These are phyloP conservation scores for Daucus carota DNA, from an alignment of 129 eudicot genomes.

Conservation along the genomic window DH1_v3.0 NC_030383.2:6602501-6603000, in stretches of 20 bases:
- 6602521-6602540: neutral
- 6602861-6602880: conserved; percentile 53
- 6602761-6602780: conserved; percentile 45
- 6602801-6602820: conserved; percentile 49
- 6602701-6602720: neutral
- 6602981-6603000: neutral
- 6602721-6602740: conserved; percentile 46
- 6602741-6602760: conserved; percentile 68
- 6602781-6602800: conserved; percentile 41
- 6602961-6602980: neutral
- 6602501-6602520: neutral
- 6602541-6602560: neutral
- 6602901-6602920: conserved; percentile 38
- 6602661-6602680: neutral
- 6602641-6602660: neutral
- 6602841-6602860: conserved; percentile 73
- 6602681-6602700: neutral
- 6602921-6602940: neutral
- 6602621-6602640: neutral
- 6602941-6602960: neutral
- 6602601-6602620: neutral
- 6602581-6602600: neutral
- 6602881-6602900: conserved; percentile 67
- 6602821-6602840: conserved; percentile 34
- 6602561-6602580: neutral